Evolutionary conservation across 352 stramenopile genomes (phyloP).

Genomic region (Phytopythium aichiense): DNA sequence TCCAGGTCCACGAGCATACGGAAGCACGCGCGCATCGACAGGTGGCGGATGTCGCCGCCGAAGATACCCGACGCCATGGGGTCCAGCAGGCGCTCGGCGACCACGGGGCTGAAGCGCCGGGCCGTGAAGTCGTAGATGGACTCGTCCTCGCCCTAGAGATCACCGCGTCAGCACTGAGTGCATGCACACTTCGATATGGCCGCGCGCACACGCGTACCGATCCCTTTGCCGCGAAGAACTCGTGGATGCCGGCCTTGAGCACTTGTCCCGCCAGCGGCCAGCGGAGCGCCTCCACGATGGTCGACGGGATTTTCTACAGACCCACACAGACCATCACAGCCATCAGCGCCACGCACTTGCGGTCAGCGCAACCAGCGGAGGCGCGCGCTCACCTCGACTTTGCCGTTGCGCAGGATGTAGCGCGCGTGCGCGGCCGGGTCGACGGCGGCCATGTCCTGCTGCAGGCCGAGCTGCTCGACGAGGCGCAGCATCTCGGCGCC

Average conservation of each 20-base stretch:
- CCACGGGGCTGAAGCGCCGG: constrained; percentile 69
- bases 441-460: constrained; percentile 61
- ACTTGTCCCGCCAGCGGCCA: constrained; percentile 63
- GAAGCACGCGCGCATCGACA: constrained; percentile 83
- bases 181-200: background rate
- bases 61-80: constrained; percentile 85
- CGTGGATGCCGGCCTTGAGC: constrained; percentile 54
- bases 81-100: constrained; percentile 78
- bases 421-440: constrained; percentile 54
- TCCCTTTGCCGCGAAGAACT: constrained; percentile 44
- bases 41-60: constrained; percentile 70
- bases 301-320: constrained; percentile 55
- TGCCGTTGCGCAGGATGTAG: constrained; percentile 71
- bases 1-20: constrained; percentile 76
- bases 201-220: constrained; percentile 9
- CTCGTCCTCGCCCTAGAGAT: constrained; percentile 48
- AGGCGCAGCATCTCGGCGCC: constrained; percentile 82
- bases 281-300: constrained; percentile 45
- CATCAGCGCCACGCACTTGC: too few relatives aligned
- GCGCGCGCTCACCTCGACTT: constrained; percentile 44
- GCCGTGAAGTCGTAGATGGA: constrained; percentile 78
- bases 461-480: constrained; percentile 70
- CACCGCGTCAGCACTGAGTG: background rate
- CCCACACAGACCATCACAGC: too few relatives aligned
- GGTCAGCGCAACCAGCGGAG: background rate